These are phyloP conservation scores for Alternaria ventricosa DNA, from an alignment of 2,329 filamentous ascomycete species.

Conservation along the genomic window DNA sequence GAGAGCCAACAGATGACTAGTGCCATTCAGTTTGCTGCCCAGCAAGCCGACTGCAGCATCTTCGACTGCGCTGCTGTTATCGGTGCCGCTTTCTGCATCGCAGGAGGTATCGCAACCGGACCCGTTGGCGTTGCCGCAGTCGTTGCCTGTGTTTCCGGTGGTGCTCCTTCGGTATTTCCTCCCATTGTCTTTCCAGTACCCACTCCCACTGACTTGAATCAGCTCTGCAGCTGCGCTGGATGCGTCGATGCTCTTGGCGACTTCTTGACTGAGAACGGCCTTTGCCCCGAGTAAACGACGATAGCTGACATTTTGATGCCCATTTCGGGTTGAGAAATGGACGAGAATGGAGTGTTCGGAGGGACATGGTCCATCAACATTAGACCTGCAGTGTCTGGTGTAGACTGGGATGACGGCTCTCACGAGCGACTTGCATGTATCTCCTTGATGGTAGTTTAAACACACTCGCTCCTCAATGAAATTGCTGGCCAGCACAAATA, in stretches of 20 bases:
- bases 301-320: background rate
- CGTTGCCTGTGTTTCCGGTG: constrained; percentile 2
- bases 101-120: background rate
- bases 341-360: background rate
- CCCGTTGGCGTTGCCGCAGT: constrained; percentile 7
- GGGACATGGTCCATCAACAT: background rate
- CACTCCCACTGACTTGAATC: background rate
- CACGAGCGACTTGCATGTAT: background rate
- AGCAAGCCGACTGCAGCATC: constrained; percentile 9
- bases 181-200: background rate
- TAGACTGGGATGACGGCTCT: background rate
- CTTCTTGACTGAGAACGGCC: constrained; percentile 11
- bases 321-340: background rate
- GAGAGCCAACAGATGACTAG: constrained; percentile 10
- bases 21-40: constrained; percentile 11
- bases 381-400: background rate
- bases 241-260: constrained; percentile 9
- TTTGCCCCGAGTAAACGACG: background rate
- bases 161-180: constrained; percentile 9
- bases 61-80: constrained; percentile 12
- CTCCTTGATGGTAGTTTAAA: constrained; percentile 1
- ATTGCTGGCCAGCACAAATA: constrained; percentile 5
- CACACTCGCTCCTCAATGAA: constrained; percentile 1
- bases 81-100: constrained; percentile 9
- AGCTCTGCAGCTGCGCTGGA: constrained; percentile 12